phyloP scores from a whole-genome alignment of 1,139 yeast genomes.

The Taphrina betulina region DNA sequence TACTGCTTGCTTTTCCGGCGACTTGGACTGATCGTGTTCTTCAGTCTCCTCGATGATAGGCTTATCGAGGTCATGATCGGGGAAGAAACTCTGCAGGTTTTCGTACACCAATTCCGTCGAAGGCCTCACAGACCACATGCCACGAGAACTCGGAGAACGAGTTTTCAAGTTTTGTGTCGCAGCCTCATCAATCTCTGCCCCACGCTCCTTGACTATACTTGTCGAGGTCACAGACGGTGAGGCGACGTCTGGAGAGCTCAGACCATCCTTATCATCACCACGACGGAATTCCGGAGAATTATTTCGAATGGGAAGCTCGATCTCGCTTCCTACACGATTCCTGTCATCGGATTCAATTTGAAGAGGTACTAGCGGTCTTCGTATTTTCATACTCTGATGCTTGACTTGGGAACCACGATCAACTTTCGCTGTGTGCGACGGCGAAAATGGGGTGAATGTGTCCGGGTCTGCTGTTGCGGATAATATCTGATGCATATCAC shows the following conservation, averaged over 20 bases:
- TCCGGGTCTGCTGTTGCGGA: no score
- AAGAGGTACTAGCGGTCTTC: not conserved
- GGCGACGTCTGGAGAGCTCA: slow-evolving; percentile 9
- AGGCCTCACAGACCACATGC: slow-evolving; percentile 68
- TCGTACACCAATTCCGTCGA: slow-evolving; percentile 92
- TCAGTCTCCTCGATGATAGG: slow-evolving; percentile 75
- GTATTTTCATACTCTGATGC: slow-evolving; percentile 24
- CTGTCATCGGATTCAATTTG: no score
- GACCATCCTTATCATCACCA: slow-evolving; percentile 17
- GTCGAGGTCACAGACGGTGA: not conserved
- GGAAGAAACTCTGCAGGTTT: slow-evolving; percentile 87
- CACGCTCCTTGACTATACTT: not conserved
- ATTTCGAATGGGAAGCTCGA: not conserved
- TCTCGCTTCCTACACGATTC: no score
- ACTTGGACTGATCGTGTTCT: slow-evolving; percentile 40
- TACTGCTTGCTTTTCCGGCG: not conserved
- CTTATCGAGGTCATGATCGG: slow-evolving; percentile 85
- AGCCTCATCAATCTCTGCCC: no score
- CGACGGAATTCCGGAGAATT: slow-evolving; percentile 21
- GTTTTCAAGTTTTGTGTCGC: no score
- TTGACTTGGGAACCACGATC: not conserved
- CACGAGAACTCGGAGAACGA: not conserved
- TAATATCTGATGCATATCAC: no score
- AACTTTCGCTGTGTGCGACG: not conserved
- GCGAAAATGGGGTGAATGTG: slow-evolving; percentile 38